These are phyloP conservation scores for Mortierella claussenii DNA, from an alignment of 192 early-diverging fungal genomes.

Conservation along the genomic window DNA sequence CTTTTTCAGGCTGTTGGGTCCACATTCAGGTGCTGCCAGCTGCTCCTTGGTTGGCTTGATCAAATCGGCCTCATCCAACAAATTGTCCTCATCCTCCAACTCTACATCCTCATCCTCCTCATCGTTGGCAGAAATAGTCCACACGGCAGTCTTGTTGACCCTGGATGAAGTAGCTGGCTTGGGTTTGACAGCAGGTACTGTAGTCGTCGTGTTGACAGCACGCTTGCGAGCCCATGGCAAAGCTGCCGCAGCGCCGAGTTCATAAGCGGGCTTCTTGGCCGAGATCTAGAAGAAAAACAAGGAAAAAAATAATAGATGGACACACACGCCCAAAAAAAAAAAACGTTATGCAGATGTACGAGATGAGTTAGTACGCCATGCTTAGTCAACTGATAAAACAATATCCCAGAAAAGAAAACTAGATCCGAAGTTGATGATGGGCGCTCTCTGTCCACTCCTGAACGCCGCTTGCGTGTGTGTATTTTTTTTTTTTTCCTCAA, in stretches of 20 bases:
- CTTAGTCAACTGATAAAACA: no score
- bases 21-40: conserved; percentile 69
- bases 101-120: conserved; percentile 79
- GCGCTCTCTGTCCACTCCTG: no score
- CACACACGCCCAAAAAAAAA: not conserved
- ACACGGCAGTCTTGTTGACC: conserved; percentile 63
- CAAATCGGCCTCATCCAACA: conserved; percentile 87
- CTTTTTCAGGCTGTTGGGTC: conserved; percentile 73
- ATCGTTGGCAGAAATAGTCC: conserved; percentile 80
- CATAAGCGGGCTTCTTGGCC: conserved; percentile 85
- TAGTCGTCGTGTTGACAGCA: conserved; percentile 6
- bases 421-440: not conserved
- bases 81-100: conserved; percentile 86
- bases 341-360: no score
- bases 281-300: conserved; percentile 39
- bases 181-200: conserved; percentile 34
- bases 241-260: conserved; percentile 85
- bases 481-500: not conserved
- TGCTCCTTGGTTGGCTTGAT: conserved; percentile 71
- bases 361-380: not conserved
- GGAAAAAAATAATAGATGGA: not conserved
- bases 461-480: not conserved
- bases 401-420: not conserved
- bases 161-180: conserved; percentile 35
- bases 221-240: conserved; percentile 84